phyloP scores from a whole-genome alignment of 805 yeast genomes.

The Saccharomyces kudriavzevii region DNA sequence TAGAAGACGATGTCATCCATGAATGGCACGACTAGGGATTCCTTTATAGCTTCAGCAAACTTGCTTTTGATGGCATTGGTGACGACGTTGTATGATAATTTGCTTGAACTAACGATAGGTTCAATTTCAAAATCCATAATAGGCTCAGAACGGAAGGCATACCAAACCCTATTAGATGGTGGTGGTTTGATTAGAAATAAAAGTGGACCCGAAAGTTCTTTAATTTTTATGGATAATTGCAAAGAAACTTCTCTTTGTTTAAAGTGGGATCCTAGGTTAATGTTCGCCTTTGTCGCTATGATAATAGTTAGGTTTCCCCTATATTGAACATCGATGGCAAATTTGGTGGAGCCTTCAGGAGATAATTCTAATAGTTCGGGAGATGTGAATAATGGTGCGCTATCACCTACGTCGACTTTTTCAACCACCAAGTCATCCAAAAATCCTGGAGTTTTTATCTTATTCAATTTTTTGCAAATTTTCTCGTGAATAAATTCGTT shows the following conservation, averaged over 20 bases:
- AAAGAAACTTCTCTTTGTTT: constrained; percentile 69
- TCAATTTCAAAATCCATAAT: constrained; percentile 66
- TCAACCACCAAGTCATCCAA: constrained; percentile 73
- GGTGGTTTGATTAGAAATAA: constrained; percentile 72
- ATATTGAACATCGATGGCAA: constrained; percentile 57
- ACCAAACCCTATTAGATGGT: constrained; percentile 89
- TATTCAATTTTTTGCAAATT: constrained; percentile 63
- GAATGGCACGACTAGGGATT: constrained; percentile 73
- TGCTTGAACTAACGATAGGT: constrained; percentile 84
- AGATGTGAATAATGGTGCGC: constrained; percentile 72
- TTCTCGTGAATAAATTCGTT: constrained; percentile 49
- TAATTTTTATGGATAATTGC: constrained; percentile 59
- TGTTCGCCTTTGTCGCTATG: constrained; percentile 69
- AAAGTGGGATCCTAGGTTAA: constrained; percentile 70
- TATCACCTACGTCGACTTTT: constrained; percentile 63
- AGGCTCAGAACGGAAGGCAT: constrained; percentile 76
- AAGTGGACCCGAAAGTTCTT: constrained; percentile 65
- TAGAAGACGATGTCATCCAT: constrained; percentile 82
- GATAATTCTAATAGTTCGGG: constrained; percentile 62
- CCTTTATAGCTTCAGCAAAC: constrained; percentile 69
- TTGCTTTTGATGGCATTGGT: constrained; percentile 73
- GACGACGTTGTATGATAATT: constrained; percentile 66
- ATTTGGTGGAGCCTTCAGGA: constrained; percentile 69
- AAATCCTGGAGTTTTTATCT: constrained; percentile 81
- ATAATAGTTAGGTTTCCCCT: constrained; percentile 70